Base-by-base conservation (phyloP, 2,329 filamentous ascomycete genomes). In the Lachnellula hyalina region DNA sequence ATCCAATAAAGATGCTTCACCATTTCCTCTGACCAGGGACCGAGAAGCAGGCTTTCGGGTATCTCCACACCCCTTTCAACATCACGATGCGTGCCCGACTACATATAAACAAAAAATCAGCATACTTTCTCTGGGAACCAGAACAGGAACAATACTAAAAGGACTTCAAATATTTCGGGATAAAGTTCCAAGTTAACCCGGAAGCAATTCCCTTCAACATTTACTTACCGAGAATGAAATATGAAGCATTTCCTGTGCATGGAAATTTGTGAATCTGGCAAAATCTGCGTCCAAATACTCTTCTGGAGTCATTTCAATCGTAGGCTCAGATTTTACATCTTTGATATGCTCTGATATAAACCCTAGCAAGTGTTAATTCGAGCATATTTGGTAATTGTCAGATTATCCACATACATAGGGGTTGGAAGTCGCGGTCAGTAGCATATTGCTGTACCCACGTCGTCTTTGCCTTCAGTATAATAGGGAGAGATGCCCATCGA, bases 1-100 rank as follows among this genome's bases (percentile, higher is more conserved):
- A 69, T 47, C 63, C 66, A 68, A 50, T 61, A 70, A 9, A 70
- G 57, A 52, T 61, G 53, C 32, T 54, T 56, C 6, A 65, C 47
- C 35, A 57, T 55, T 0, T 62, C 61, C 28, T 68, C 60, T 14
- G 56, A 54, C 67, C 67, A 70, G 9, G 66, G 66, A 11, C 67
- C 65, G 8, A 53, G 49, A 7, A 70, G 61, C n/a, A 70, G 56
- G 28, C 57, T 62, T 19, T 63, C 45, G 2, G 67, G 68, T 35
- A 70, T 65, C 50, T 67, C 59, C 17, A 57, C 49, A 8, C 48
- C 52, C 19, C 53, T 32, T 8, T 59, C 55, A 23, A 66, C 19
- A 41, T 62, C 56, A 5, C 19, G 28, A 50, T 56, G 44, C n/a
- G 17, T 41, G 6, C 21, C 11, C 56, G 49, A 59, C 28, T 45